These are phyloP conservation scores for Musa schizocarpa DNA, from an alignment of 176 grass and related monocot genomes.

Conservation along the genomic window DNA sequence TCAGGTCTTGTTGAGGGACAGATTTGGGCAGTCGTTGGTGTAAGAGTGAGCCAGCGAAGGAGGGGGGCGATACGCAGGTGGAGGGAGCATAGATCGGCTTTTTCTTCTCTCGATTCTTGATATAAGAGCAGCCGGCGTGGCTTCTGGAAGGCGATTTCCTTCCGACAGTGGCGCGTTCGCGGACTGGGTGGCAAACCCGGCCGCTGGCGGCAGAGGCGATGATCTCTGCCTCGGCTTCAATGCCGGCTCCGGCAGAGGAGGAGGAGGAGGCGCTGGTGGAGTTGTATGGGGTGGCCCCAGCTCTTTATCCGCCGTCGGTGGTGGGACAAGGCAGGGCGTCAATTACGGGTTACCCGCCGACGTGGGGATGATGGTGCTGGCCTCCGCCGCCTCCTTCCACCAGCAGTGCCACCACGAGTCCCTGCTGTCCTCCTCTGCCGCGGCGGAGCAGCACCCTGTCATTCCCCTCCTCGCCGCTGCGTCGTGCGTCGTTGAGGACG, in stretches of 20 bases:
- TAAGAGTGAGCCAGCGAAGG: no score
- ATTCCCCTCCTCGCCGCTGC: conserved; percentile 65
- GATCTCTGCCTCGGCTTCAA: conserved; percentile 95
- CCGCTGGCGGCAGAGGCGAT: conserved; percentile 42
- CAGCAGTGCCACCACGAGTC: conserved; percentile 41
- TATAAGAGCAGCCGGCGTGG: conserved; percentile 49
- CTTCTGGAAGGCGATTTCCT: conserved; percentile 74
- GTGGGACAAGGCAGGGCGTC: conserved; percentile 25
- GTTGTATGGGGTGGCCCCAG: neutral
- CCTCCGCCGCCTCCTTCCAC: conserved; percentile 44
- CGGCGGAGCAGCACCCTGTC: conserved; percentile 25
- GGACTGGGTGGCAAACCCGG: conserved; percentile 53
- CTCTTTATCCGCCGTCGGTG: conserved; percentile 8
- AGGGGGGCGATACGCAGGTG: neutral
- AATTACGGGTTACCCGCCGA: conserved; percentile 63
- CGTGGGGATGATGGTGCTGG: conserved; percentile 53
- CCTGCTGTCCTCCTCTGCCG: conserved; percentile 1
- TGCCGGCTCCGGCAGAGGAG: conserved; percentile 34
- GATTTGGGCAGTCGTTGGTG: neutral
- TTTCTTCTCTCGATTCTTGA: conserved; percentile 3
- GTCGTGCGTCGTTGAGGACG: conserved; percentile 38
- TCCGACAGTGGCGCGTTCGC: conserved; percentile 74
- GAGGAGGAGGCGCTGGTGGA: conserved; percentile 3
- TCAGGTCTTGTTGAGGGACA: neutral
- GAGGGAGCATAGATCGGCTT: neutral